phyloP scores from a whole-genome alignment of 768 basidiomycete genomes.

The Amanita rubescens region DNA sequence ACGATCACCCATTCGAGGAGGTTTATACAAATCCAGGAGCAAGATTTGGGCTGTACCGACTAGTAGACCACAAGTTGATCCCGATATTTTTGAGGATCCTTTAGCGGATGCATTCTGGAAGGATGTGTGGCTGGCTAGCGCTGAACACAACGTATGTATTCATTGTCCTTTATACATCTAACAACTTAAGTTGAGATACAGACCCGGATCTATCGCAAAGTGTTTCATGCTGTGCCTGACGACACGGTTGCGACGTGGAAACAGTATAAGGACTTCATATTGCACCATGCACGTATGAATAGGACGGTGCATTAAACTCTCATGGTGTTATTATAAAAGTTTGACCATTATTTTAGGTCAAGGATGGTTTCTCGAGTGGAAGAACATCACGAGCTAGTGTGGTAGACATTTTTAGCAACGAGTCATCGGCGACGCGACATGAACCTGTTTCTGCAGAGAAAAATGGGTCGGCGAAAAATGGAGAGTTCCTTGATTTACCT shows the following conservation, averaged over 20 bases:
- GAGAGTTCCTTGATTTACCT: slow-evolving; percentile 15
- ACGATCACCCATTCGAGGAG: not conserved
- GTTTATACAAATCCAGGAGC: slow-evolving; percentile 36
- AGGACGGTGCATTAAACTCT: slow-evolving; percentile 46
- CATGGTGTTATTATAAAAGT: slow-evolving; percentile 6
- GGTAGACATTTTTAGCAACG: slow-evolving; percentile 24
- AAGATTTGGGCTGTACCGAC: slow-evolving; percentile 60
- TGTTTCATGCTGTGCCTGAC: slow-evolving; percentile 91
- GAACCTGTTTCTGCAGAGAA: slow-evolving; percentile 19
- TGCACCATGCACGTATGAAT: slow-evolving; percentile 66
- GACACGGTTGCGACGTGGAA: slow-evolving; percentile 94
- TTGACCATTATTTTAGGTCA: slow-evolving; percentile 27
- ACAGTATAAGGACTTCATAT: slow-evolving; percentile 80
- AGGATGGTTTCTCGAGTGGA: slow-evolving; percentile 31
- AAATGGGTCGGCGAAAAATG: slow-evolving; percentile 22
- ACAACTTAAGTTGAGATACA: slow-evolving; percentile 20
- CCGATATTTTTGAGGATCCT: slow-evolving; percentile 83
- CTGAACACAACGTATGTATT: slow-evolving; percentile 78
- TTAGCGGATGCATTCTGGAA: slow-evolving; percentile 86
- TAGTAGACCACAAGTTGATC: slow-evolving; percentile 63
- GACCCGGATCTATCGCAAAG: slow-evolving; percentile 95
- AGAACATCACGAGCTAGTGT: slow-evolving; percentile 44
- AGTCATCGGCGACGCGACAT: slow-evolving; percentile 18
- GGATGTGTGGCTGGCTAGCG: slow-evolving; percentile 80
- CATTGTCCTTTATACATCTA: not conserved